These are phyloP conservation scores for Delphinella strobiligena DNA, from an alignment of 2,329 filamentous ascomycete genomes.

Conservation along the genomic window DNA sequence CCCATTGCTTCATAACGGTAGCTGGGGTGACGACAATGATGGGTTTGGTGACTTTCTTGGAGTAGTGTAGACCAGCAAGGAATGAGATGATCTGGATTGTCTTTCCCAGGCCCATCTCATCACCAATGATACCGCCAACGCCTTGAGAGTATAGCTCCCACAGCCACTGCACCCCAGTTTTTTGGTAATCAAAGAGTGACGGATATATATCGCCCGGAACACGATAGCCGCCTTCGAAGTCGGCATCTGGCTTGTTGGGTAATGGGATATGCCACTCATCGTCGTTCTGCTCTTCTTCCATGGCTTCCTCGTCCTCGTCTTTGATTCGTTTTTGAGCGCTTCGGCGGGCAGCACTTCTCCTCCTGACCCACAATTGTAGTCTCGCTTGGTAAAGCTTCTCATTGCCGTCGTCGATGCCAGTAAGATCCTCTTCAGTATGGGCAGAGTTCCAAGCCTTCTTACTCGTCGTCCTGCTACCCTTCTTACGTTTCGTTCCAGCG, in stretches of 20 bases:
- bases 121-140: slow-evolving; percentile 87
- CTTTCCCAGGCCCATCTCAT: slow-evolving; percentile 98
- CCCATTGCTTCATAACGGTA: slow-evolving; percentile 94
- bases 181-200: slow-evolving; percentile 90
- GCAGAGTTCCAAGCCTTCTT: slow-evolving; percentile 15
- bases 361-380: slow-evolving; percentile 60
- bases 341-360: slow-evolving; percentile 44
- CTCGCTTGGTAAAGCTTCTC: slow-evolving; percentile 68
- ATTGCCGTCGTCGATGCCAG: slow-evolving; percentile 75
- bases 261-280: slow-evolving; percentile 79
- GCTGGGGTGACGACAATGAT: slow-evolving; percentile 88
- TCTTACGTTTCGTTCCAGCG: slow-evolving; percentile 27
- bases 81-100: slow-evolving; percentile 75
- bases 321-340: slow-evolving; percentile 18
- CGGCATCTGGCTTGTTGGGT: slow-evolving; percentile 65
- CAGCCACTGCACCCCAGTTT: slow-evolving; percentile 92
- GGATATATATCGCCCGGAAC: slow-evolving; percentile 89
- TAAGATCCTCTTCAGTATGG: slow-evolving; percentile 39
- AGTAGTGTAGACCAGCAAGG: slow-evolving; percentile 84
- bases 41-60: slow-evolving; percentile 69
- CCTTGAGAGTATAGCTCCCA: slow-evolving; percentile 82
- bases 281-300: slow-evolving; percentile 13
- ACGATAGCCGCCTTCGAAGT: slow-evolving; percentile 62
- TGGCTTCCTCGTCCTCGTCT: slow-evolving; percentile 23
- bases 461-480: slow-evolving; percentile 18